Evolutionary conservation across 306 rosid genomes (phyloP).

Genomic region (peach (Prunus persica)): DNA sequence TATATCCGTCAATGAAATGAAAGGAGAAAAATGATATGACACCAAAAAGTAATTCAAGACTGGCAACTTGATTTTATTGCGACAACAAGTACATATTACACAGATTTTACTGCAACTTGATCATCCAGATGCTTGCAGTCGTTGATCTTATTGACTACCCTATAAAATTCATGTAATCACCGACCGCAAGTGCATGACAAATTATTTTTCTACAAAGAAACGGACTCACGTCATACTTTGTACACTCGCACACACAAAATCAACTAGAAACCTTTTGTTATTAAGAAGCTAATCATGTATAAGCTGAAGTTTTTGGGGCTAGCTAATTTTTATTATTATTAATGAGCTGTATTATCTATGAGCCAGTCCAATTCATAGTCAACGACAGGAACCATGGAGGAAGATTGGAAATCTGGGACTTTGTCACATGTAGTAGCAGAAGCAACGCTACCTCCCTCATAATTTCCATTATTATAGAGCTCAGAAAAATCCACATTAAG

Average conservation of each 20-base stretch:
- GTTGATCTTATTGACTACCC: too few species aligned
- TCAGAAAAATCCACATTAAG: conserved; percentile 38
- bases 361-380: conserved; percentile 48
- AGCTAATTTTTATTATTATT: background rate
- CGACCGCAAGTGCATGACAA: background rate
- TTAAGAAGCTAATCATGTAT: background rate
- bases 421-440: background rate
- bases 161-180: too few species aligned
- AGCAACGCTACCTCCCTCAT: background rate
- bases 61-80: too few species aligned
- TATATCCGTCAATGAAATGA: too few species aligned
- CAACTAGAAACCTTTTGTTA: background rate
- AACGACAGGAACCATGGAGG: conserved; percentile 19
- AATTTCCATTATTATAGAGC: conserved; percentile 10
- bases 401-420: conserved; percentile 26
- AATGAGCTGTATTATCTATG: background rate
- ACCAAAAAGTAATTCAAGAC: too few species aligned
- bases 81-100: too few species aligned
- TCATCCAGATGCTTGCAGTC: too few species aligned
- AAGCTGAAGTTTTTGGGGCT: background rate
- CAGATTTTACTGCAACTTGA: too few species aligned
- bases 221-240: too few species aligned
- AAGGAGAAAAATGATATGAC: too few species aligned
- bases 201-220: too few species aligned
- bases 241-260: too few species aligned